Evolutionary conservation across 1,139 yeast genomes (phyloP), one percentile per base, ranked within the genome.

Genomic region (Saccharomyces hybrid): DNA sequence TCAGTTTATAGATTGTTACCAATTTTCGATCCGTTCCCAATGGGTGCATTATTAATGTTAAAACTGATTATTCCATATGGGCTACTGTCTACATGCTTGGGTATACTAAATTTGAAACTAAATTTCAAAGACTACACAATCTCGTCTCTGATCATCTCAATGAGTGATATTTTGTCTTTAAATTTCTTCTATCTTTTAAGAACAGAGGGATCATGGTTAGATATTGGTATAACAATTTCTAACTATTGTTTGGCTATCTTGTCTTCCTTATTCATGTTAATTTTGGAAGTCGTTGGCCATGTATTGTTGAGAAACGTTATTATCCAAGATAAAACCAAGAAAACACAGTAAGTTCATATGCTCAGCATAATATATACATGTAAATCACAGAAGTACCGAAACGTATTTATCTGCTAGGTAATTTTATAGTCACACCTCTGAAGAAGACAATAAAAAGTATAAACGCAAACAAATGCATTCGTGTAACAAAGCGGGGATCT

Each of bases 191-290:
- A 83, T 71, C 73, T 90, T 63, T 90, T 95, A 27, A 86, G 80
- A 61, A 95, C 96, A 2, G 98, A 93, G 65, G 99, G 99, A 4
- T 84, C 95, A 42, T 95, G 99, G 99, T 78, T 93, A 54, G 99
- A 93, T 66, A 95, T 95, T 61, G 99, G 99, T 5, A 85, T 93
- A 46, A 88, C 96, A 14, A 95, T 95, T 53, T 85, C 96, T 46
- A 95, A 93, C 71, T 95, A 89, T 71, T 89, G 96, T 70, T 78
- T 95, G 61, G 96, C 98, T 2, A 88, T 91, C 53, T 71, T 89
- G 58, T 83, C 95, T n/a, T 86, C 96, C 48, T 75, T 93, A 59
- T 91, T 93, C 71, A 87, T 95, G 85, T 78, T 91, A 62, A 75
- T 88, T 16, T 75, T 93, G 57, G 99, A 93, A 68, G 76, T 88